Base-by-base conservation (phyloP, 371 early-diverging fungal genomes). In the Rhizomucor miehei region DNA sequence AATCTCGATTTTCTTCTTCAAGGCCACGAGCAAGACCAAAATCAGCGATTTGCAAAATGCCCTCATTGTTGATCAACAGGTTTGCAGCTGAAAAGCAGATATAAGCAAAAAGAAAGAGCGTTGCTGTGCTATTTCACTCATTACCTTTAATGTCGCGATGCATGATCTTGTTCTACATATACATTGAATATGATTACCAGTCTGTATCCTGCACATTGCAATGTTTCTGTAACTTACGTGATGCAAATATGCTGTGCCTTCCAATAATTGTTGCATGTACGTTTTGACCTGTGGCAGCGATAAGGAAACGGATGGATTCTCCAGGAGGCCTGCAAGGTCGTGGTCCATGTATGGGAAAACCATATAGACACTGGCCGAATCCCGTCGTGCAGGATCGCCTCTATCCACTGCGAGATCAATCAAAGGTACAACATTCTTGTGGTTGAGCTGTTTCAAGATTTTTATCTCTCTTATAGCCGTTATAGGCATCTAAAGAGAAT, bases 281-380 rank as follows among this genome's bases (percentile, higher is more conserved):
- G 86, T 75, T 56, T 94, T 94, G 51, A 94, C 84, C 52, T 90
- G 91, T 21, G 87, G 80, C 6, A 65, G 74, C 2, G 80, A 73
- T 43, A 92, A 75, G 21, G 75, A 65, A 4, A 89, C 83, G 46
- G 77, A 73, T 5, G 87, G 86, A 59, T 91, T 88, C 43, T 87
- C 87, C 39, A 95, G 69, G 37, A 94, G 71, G 1, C 95, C 95
- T 1, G 91, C 87, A 16, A 97, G 77, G 62, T 97, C 97, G 58
- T 92, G 93, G 50, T 93, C 94, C 91, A 97, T 90, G 77, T 97
- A 98, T 24, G 94, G 95, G 48, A 98, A 92, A 5, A 94, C 95
- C 91, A 99, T 90, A 69, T 91, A 93, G 10, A 92, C 44, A 13
- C 79, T 81, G 45, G 78, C 89, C 52, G 71, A 57, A 54, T 59